Conservation (phyloP, 2,329 filamentous ascomycete species). For the Aureobasidium namibiae region DNA sequence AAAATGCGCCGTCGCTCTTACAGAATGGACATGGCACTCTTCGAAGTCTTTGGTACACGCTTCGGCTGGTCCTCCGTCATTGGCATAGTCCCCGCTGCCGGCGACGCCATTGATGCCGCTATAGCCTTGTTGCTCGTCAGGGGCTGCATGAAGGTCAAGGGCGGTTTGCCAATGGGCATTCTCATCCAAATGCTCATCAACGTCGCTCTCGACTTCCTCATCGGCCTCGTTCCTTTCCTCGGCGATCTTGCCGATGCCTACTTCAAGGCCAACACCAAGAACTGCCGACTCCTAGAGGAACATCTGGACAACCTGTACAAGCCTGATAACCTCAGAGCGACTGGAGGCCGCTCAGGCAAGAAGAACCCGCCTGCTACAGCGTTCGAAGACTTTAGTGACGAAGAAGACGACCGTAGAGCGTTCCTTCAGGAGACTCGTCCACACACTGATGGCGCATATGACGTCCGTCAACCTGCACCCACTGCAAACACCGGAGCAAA, state of each 20-base stretch:
- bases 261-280: slow-evolving; percentile 69
- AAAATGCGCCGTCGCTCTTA: slow-evolving; percentile 82
- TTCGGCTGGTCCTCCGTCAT: slow-evolving; percentile 89
- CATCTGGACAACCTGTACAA: slow-evolving; percentile 61
- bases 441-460: background rate
- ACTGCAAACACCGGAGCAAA: background rate
- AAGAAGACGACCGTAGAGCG: slow-evolving; percentile 22
- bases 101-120: slow-evolving; percentile 65
- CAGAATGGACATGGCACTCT: slow-evolving; percentile 74
- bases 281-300: slow-evolving; percentile 60
- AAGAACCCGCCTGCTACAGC: slow-evolving; percentile 37
- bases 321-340: slow-evolving; percentile 26
- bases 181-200: slow-evolving; percentile 71
- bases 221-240: slow-evolving; percentile 66
- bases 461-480: slow-evolving; percentile 2
- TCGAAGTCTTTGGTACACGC: slow-evolving; percentile 69
- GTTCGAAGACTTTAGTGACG: slow-evolving; percentile 37
- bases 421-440: slow-evolving; percentile 8
- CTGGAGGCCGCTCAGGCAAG: slow-evolving; percentile 24
- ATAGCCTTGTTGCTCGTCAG: slow-evolving; percentile 69
- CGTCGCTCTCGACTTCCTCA: slow-evolving; percentile 62
- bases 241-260: slow-evolving; percentile 68
- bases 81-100: slow-evolving; percentile 71
- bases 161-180: slow-evolving; percentile 58
- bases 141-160: slow-evolving; percentile 62